Evolutionary conservation across 306 rosid species (phyloP).

Genomic region (Gynostemma pentaphyllum): DNA sequence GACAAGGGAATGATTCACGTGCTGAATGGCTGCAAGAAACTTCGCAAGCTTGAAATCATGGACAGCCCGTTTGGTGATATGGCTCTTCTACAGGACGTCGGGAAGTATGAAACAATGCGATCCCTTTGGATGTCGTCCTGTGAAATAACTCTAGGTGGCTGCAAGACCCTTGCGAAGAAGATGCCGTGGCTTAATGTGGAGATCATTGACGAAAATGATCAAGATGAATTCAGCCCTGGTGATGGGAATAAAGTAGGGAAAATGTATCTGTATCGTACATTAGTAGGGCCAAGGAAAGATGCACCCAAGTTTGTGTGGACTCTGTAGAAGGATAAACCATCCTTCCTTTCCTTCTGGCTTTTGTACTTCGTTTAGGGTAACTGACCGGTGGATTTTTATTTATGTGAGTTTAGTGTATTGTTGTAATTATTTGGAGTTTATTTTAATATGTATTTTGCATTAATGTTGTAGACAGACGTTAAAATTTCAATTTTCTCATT

Average conservation of each 20-base stretch:
- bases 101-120: constrained; percentile 99
- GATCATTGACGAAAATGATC: constrained; percentile 64
- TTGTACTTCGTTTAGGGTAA: background rate
- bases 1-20: constrained; percentile 88
- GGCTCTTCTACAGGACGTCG: constrained; percentile 76
- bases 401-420: constrained; percentile 8
- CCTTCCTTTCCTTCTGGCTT: background rate
- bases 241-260: constrained; percentile 55
- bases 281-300: constrained; percentile 70
- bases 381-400: constrained; percentile 8
- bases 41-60: constrained; percentile 87
- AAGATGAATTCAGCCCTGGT: constrained; percentile 22
- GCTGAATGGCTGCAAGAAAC: constrained; percentile 87
- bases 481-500: background rate
- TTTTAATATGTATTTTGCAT: background rate
- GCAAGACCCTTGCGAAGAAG: constrained; percentile 58
- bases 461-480: constrained; percentile 1
- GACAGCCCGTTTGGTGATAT: constrained; percentile 74
- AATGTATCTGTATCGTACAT: constrained; percentile 77
- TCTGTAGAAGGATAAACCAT: constrained; percentile 32
- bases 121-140: constrained; percentile 99
- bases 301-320: constrained; percentile 84
- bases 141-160: constrained; percentile 63
- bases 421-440: constrained; percentile 12
- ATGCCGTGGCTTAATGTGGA: constrained; percentile 83